Evolutionary conservation across 139 green algal species (phyloP), one percentile per base, ranked within the genome.

Genomic region (Chlorella sp.): DNA sequence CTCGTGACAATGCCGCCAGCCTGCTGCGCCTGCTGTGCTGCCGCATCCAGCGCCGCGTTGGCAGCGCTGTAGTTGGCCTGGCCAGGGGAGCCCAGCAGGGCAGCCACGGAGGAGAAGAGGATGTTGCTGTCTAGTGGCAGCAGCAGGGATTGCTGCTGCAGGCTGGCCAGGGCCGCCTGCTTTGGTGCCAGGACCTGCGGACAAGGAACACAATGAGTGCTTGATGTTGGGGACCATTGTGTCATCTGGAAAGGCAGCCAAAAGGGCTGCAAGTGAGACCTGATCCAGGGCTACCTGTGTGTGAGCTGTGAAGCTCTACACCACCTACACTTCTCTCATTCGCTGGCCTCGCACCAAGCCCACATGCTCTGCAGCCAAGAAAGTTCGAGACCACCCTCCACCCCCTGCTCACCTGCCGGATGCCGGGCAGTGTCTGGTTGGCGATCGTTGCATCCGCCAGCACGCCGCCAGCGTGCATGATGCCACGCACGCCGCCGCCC

Each of bases 41-140:
- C 42, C 0, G 89, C 90, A 83, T 98, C 95, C 68, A 98, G 91
- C 28, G 89, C 90, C 26, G 95, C 91, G 75, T 98, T 98, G 28
- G 96, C 96, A 32, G 94, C 96, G 73, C 89, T 89, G 88, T 98
- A 98, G 90, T 96, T 97, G 81, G 93, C 90, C 90, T 98, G 96
- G 30, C 96, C 96, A 14, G 96, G 94, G 9, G 95, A 96, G 73
- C 96, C 96, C 66, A 99, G 87, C 32, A 99, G 91, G 0, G 94
- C 86, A 2, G 96, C 95, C 11, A 98, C 94, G 12, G 94, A 97
- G 22, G 95, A 97, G 92, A 98, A 98, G 22, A 98, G 92, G 39
- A 98, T 86, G 30, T 93, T 84, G 0, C 84, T 16, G 5, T 84
- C 77, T 3, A 86, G 66, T 1, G 96, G 95, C 3, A 37, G 37